Evolutionary conservation across 1,139 yeast genomes (phyloP), one percentile per base, ranked within the genome.

Genomic region (Saccharomyces hybrid): DNA sequence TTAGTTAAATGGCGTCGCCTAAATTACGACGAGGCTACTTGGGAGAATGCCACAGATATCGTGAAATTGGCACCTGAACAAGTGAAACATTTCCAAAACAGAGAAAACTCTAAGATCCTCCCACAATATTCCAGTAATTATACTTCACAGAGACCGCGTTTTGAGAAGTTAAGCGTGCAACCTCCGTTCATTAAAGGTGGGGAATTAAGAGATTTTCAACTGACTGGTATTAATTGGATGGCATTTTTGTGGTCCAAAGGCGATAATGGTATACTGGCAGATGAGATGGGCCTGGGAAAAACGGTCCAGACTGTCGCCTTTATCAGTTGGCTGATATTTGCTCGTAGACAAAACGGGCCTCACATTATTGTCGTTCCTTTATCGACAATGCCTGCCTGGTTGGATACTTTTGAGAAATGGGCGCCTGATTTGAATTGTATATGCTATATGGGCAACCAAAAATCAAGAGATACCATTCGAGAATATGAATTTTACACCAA

Each of bases 211-310:
- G 99, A 95, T 74, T 93, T 95, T 79, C 99, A 95, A 74, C 78
- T 95, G 67, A 93, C 99, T 0, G 99, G 99, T 58, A 79, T 95
- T 59, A 95, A 95, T 72, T 95, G 99, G 99, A 95, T 95, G 99
- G 99, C 99, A 0, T 95, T 90, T 69, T 76, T 95, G 59, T 95
- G 99, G 99, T 88, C 97, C 2, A 81, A 97, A 68, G 89, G 93
- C 70, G 97, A 93, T 73, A 95, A 93, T 70, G 99, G 99, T 54
- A 95, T 95, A 54, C 75, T 95, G 50, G 99, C 99, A 5, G 99
- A 95, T 75, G 99, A 95, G 71, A 95, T 95, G 99, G 99, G 99
- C 55, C 78, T 95, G 54, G 99, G 99, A 63, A 93, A 93, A 70
- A 93, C 99, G 6, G 97, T 93, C 27, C 99, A 93, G 73, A 93